These are phyloP conservation scores for Tripterygium wilfordii DNA, from an alignment of 177 flowering plant species.

Conservation along the genomic window DNA sequence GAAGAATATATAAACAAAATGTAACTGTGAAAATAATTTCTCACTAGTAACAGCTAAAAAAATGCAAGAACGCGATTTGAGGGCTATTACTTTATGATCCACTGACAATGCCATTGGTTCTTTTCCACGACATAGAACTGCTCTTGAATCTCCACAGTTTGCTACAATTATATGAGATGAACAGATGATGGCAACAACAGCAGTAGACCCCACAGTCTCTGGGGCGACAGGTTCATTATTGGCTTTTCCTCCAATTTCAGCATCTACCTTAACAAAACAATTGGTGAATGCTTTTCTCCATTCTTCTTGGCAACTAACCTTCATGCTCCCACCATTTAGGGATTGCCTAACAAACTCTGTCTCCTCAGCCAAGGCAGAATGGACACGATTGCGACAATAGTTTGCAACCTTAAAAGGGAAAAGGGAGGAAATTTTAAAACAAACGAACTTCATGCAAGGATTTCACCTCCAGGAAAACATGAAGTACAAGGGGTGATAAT, in stretches of 20 bases:
- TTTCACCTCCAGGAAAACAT: too few species aligned
- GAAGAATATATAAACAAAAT: conserved; percentile 5
- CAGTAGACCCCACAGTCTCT: conserved; percentile 94
- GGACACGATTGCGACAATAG: conserved; percentile 50
- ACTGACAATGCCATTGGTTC: conserved; percentile 66
- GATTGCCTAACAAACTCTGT: conserved; percentile 34
- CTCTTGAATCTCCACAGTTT: conserved; percentile 98
- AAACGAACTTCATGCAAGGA: too few species aligned
- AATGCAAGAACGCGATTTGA: background rate
- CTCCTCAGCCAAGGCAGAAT: conserved; percentile 71
- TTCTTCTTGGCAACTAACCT: conserved; percentile 41
- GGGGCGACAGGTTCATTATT: conserved; percentile 66
- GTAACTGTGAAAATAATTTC: background rate
- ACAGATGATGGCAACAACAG: conserved; percentile 81
- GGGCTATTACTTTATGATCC: conserved; percentile 73
- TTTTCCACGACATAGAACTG: conserved; percentile 91
- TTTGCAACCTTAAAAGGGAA: conserved; percentile 62
- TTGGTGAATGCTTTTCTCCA: conserved; percentile 64
- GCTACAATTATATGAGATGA: conserved; percentile 86
- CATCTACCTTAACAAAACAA: conserved; percentile 66
- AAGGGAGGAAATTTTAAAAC: background rate
- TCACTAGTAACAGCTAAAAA: too few species aligned
- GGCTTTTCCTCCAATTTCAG: conserved; percentile 60
- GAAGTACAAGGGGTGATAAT: too few species aligned
- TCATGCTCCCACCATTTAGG: conserved; percentile 17